Percentiles rank a stretch among this genome's conserved stretches.
These are phyloP conservation scores for Leucocoprinus birnbaumii DNA, from an alignment of 768 basidiomycete genomes.

Conservation along the genomic window DNA sequence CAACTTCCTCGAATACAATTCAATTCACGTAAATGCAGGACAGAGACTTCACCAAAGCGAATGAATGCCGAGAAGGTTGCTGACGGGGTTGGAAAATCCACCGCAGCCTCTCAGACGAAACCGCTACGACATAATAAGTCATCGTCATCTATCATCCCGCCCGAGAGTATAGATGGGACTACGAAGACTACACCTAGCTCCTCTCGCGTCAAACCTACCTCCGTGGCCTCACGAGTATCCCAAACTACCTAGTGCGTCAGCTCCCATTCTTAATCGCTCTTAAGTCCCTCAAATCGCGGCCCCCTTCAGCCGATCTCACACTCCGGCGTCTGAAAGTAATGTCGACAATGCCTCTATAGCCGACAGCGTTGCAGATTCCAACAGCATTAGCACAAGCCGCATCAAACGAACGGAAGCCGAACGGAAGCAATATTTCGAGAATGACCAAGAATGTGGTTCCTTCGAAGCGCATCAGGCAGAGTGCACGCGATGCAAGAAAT, in stretches of 20 bases:
- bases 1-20: background rate
- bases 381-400: conserved; percentile 27
- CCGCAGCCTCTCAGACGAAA: background rate
- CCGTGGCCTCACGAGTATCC: background rate
- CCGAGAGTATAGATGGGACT: background rate
- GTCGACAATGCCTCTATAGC: conserved; percentile 52
- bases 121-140: background rate
- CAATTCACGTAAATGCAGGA: background rate
- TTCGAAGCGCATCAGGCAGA: conserved; percentile 56
- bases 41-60: conserved; percentile 9
- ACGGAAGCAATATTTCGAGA: conserved; percentile 60
- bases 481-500: conserved; percentile 56
- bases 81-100: background rate
- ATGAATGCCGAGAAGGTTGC: background rate
- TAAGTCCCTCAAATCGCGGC: background rate
- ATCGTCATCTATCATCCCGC: background rate
- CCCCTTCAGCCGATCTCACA: conserved; percentile 5
- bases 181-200: background rate
- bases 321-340: conserved; percentile 3
- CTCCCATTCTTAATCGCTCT: background rate
- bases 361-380: conserved; percentile 36
- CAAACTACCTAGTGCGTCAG: conserved; percentile 2
- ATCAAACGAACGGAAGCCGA: conserved; percentile 60
- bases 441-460: conserved; percentile 54
- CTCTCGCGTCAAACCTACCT: background rate